Evolutionary conservation across 345 rosid genomes (phyloP), one percentile per base, ranked within the genome.

Genomic region (Bruguiera gymnorhiza): DNA sequence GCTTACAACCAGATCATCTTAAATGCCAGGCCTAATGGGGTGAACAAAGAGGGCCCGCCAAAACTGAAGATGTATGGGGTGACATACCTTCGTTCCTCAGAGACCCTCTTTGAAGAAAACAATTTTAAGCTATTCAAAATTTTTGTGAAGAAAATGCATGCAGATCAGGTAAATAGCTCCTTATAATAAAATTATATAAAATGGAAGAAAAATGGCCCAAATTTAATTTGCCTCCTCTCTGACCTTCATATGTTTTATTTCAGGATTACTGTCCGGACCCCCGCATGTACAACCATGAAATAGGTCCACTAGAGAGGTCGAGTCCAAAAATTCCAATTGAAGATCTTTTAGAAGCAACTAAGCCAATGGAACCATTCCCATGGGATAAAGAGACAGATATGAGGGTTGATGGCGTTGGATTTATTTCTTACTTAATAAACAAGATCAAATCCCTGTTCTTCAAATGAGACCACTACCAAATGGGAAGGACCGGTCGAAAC

Each of bases 81-180:
- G 60, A 90, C 96, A 8, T 88, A 86, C 78, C 97, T 90, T 50
- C 83, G 98, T 16, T 73, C 90, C 37, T 83, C 87, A 4, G 87
- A 81, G 63, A 76, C 80, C 4, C 79, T 89, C 8, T 55, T 87
- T 20, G n/a, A 81, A 67, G 70, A 56, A 60, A 63, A 68, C 56
- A 93, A 89, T 63, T 86, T 85, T 77, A 79, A 78, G 32, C 27
- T 82, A 69, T 90, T 93, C 84, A 87, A 84, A 81, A 85, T 67
- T 55, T 89, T 90, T 23, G 90, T 90, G 77, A 90, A 73, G 85
- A 89, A 87, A 74, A 86, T 89, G 92, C 97, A 90, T 63, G 97
- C 89, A 24, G 87, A 90, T 78, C 93, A 87, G 76, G 93, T 90
- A 86, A 78, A 83, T 21, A 63, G 15, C 54, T 18, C 9, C 30